Percentiles rank a stretch among this genome's conserved stretches.
Evolutionary conservation across 2,329 filamentous ascomycete genomes (phyloP).

Genomic region (Scytalidium lignicola): DNA sequence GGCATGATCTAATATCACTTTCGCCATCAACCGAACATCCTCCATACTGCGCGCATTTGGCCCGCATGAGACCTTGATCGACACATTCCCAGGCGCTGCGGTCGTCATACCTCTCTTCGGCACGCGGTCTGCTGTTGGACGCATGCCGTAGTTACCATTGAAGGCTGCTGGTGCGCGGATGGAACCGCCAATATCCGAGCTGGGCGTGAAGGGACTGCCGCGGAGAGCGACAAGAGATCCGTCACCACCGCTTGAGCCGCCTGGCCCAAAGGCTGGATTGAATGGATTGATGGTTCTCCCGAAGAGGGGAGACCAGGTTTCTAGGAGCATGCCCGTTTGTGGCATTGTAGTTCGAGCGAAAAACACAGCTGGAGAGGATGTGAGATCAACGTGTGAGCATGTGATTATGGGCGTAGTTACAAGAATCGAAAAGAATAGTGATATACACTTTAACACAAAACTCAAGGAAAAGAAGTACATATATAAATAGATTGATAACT

Average conservation of each 20-base stretch:
- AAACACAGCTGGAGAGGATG: slow-evolving; percentile 35
- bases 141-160: slow-evolving; percentile 27
- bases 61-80: slow-evolving; percentile 39
- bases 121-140: slow-evolving; percentile 20
- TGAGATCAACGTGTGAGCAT: background rate
- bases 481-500: background rate
- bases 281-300: slow-evolving; percentile 33
- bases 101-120: slow-evolving; percentile 35
- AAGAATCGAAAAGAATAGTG: no score
- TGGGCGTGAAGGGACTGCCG: slow-evolving; percentile 13
- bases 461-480: no score
- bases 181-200: slow-evolving; percentile 22
- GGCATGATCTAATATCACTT: slow-evolving; percentile 42
- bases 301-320: slow-evolving; percentile 41
- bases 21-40: slow-evolving; percentile 45
- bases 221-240: slow-evolving; percentile 3
- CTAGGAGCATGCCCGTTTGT: slow-evolving; percentile 45
- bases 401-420: slow-evolving; percentile 37
- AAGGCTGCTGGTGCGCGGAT: slow-evolving; percentile 28
- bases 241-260: slow-evolving; percentile 6
- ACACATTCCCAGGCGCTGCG: slow-evolving; percentile 49
- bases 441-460: no score
- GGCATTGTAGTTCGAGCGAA: slow-evolving; percentile 46
- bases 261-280: slow-evolving; percentile 4
- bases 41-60: slow-evolving; percentile 38